phyloP scores from a whole-genome alignment of 2,329 filamentous ascomycete genomes.

The Dendryphion nanum region DNA sequence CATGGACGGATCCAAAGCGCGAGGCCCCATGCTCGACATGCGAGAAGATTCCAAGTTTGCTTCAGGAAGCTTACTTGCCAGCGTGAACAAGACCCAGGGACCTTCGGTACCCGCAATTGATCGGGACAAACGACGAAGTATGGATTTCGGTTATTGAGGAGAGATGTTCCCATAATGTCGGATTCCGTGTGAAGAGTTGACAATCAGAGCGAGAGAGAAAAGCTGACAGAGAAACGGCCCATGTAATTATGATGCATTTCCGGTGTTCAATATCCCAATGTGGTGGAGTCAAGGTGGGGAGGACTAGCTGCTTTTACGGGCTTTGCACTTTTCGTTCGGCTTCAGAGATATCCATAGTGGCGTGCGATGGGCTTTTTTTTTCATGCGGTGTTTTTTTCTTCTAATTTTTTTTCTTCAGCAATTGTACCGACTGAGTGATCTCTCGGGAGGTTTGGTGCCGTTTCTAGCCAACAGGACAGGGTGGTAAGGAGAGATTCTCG shows the following conservation, averaged over 20 bases:
- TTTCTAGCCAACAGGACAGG: too few species aligned
- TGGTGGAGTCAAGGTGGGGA: background rate
- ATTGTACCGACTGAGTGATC: too few species aligned
- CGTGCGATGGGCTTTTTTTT: too few species aligned
- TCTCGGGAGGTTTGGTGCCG: too few species aligned
- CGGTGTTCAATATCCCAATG: conserved; percentile 10
- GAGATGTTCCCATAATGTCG: too few species aligned
- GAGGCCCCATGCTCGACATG: conserved; percentile 47
- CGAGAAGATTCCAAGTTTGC: conserved; percentile 44
- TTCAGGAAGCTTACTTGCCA: conserved; percentile 49
- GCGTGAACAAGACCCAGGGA: conserved; percentile 34
- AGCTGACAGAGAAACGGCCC: too few species aligned
- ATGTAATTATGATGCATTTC: conserved; percentile 1
- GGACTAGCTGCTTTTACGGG: background rate
- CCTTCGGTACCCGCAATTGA: too few species aligned
- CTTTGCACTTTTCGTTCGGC: too few species aligned
- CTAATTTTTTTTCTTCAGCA: too few species aligned
- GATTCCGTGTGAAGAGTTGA: background rate
- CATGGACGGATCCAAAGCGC: conserved; percentile 45
- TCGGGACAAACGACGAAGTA: background rate
- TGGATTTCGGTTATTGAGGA: background rate
- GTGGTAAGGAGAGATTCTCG: too few species aligned
- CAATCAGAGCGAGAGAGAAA: background rate
- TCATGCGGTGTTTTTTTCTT: too few species aligned
- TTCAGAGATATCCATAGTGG: too few species aligned